Evolutionary conservation across 768 basidiomycete genomes (phyloP).

Genomic region (Auriculariales sp.): DNA sequence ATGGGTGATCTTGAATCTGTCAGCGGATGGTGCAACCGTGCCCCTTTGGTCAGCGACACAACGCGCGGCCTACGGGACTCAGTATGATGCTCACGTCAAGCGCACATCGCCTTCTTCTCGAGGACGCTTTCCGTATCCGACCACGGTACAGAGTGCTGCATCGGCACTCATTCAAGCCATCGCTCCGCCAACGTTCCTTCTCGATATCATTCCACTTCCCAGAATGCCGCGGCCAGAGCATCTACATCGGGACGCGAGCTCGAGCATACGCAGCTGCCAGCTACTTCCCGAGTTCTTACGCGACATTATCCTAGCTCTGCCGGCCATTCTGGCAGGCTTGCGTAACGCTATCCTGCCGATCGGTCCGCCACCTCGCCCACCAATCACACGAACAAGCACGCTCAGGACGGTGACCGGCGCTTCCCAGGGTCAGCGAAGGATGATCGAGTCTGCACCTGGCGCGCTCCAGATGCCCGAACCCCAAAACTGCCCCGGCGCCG

Average conservation of each 20-base stretch:
- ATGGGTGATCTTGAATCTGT: slow-evolving; percentile 55
- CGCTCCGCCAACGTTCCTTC: slow-evolving; percentile 63
- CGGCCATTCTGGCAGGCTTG: slow-evolving; percentile 45
- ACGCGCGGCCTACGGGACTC: too few relatives aligned
- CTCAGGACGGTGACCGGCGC: neutral
- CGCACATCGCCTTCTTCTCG: slow-evolving; percentile 6
- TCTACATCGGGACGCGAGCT: slow-evolving; percentile 26
- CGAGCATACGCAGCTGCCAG: slow-evolving; percentile 58
- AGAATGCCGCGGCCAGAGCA: neutral
- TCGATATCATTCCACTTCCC: slow-evolving; percentile 39
- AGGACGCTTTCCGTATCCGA: slow-evolving; percentile 24
- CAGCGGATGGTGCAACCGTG: too few relatives aligned
- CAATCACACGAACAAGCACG: slow-evolving; percentile 35
- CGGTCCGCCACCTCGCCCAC: slow-evolving; percentile 21
- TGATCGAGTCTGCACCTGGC: slow-evolving; percentile 15
- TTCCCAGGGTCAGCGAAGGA: slow-evolving; percentile 12
- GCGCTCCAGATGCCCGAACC: neutral
- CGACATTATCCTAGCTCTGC: slow-evolving; percentile 50
- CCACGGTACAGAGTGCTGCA: slow-evolving; percentile 27
- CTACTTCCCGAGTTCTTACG: slow-evolving; percentile 47
- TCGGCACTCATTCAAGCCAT: slow-evolving; percentile 46
- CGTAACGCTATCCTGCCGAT: slow-evolving; percentile 45
- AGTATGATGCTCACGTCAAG: slow-evolving; percentile 9
- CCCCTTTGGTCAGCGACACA: too few relatives aligned
- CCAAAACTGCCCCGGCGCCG: slow-evolving; percentile 14